Base-by-base conservation (phyloP, 2,329 filamentous ascomycete species). In the Moelleriella libera region DNA sequence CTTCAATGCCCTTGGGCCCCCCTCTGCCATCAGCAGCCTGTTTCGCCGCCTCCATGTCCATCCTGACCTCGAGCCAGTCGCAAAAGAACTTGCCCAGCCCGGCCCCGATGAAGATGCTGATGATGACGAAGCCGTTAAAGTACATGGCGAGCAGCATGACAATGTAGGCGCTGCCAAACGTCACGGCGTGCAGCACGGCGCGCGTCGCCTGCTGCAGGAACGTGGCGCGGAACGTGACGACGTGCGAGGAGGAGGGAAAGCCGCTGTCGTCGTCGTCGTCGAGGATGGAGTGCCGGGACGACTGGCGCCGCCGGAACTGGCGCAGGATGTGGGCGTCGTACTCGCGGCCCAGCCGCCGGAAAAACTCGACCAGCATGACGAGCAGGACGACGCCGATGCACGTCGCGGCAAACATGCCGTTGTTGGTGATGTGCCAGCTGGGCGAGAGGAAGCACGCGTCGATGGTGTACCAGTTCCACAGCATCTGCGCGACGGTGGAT, bases 391-490 rank as follows among this genome's bases (percentile, higher is more conserved):
- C 79, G 50, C 84, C 85, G 56, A 92, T 80, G 65, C 86, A 90
- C 40, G 80, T 83, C 32, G 82, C 85, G 34, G 82, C 85, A 62
- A 92, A 89, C 73, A 83, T 83, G 62, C 75, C 80, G 4, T 63
- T 63, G 41, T 78, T 82, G n/a, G 67, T 78, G 60, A 89, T 78
- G 58, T 82, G 81, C 86, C 85, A 92, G 43, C 73, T 71, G 5
- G 61, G 56, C 14, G 83, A 68, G 54, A 90, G 71, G 70, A 90
- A 90, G 65, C 80, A 87, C 21, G 80, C 67, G 58, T 84, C 78
- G 57, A 85, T 70, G 2, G 79, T 82, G 63, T 83, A 71, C 82
- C 83, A 87, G 60, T 87, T 88, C 83, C 83, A 87, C 34, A 85
- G 67, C 83, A 87, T 88, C 81, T 85, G 9, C 41, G 21, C 21